Conservation (phyloP, 2,329 filamentous ascomycete genomes). For the Pseudogymnoascus sp. region DNA sequence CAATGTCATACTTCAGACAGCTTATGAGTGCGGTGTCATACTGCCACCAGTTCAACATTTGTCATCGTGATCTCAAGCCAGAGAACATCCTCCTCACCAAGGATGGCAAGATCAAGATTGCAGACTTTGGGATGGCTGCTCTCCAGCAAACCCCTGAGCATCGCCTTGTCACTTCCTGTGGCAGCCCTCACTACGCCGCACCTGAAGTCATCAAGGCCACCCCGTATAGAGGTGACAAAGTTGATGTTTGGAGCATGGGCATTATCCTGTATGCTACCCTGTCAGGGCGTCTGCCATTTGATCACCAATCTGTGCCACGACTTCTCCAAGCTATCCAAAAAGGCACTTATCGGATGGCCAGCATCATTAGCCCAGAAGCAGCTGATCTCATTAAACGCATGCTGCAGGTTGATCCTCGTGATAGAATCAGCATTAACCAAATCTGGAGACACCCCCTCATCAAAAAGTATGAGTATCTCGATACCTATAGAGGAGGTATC, state of each 20-base stretch:
- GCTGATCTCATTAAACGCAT: slow-evolving; percentile 72
- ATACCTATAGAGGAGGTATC: slow-evolving; percentile 38
- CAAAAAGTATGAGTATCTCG: slow-evolving; percentile 70
- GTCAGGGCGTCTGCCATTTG: slow-evolving; percentile 76
- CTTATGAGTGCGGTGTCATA: slow-evolving; percentile 88
- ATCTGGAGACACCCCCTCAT: slow-evolving; percentile 87
- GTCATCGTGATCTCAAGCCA: slow-evolving; percentile 91
- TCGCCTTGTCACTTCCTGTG: slow-evolving; percentile 80
- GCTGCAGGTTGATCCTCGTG: slow-evolving; percentile 66
- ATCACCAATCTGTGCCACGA: slow-evolving; percentile 36
- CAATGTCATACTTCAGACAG: slow-evolving; percentile 81
- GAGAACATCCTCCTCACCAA: slow-evolving; percentile 88
- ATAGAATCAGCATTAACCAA: slow-evolving; percentile 68
- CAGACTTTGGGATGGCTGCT: slow-evolving; percentile 97
- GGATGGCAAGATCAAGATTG: slow-evolving; percentile 75
- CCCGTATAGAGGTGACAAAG: slow-evolving; percentile 73
- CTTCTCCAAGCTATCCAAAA: slow-evolving; percentile 55
- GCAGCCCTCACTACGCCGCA: slow-evolving; percentile 93
- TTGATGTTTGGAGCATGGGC: slow-evolving; percentile 91
- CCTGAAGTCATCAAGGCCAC: slow-evolving; percentile 77
- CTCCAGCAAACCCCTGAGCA: slow-evolving; percentile 72
- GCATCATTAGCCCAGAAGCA: slow-evolving; percentile 57
- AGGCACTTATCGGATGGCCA: slow-evolving; percentile 53
- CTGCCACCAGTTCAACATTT: slow-evolving; percentile 90
- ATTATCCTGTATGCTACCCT: slow-evolving; percentile 86